Base-by-base conservation (phyloP, 306 rosid genomes). In the Ziziphus jujuba region DNA sequence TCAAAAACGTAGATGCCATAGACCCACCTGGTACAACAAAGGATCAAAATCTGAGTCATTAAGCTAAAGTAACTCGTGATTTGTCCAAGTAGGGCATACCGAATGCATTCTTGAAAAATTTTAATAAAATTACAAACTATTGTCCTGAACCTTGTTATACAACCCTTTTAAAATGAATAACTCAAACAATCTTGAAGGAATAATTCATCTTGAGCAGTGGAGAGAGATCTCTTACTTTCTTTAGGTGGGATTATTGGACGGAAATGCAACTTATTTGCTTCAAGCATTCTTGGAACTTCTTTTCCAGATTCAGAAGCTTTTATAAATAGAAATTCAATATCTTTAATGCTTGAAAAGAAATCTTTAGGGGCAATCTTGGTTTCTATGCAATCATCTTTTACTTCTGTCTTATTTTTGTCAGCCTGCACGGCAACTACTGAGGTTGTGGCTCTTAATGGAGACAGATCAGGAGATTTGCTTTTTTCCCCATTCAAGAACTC, bases 281-380 rank as follows among this genome's bases (percentile, higher is more conserved):
- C 97, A 75, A 95, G 97, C 99, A 95, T 95, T 85, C 87, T 88
- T 56, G 99, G 99, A 79, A 95, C 90, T 85, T 88, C 99, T 82
- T 54, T 75, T 48, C 97, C 95, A 49, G 95, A 84, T 25, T 90
- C 96, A 21, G 91, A 88, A 75, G 99, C 97, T 79, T 81, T 85
- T 73, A 47, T 48, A 75, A 90, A 95, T 56, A 88, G 91, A 69
- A 36, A 2, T 66, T 95, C 99, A 58, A 95, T 76, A 54, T 95
- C 96, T 77, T 78, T 88, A 72, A 90, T 77, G 77, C 96, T 88
- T 44, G 89, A 79, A 82, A 88, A 85, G 69, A 95, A 85, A 68
- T 87, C 90, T 84, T 88, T 87, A 20, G 91, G 85, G 17, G 69
- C 69, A 79, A 84, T 77, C 75, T 89, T 85, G 59, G 74, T 84